A percentile compares a stretch with the other conserved stretches of the same genome.
Evolutionary conservation across 2,329 filamentous ascomycete species (phyloP).

Genomic region (Stemphylium beticola): DNA sequence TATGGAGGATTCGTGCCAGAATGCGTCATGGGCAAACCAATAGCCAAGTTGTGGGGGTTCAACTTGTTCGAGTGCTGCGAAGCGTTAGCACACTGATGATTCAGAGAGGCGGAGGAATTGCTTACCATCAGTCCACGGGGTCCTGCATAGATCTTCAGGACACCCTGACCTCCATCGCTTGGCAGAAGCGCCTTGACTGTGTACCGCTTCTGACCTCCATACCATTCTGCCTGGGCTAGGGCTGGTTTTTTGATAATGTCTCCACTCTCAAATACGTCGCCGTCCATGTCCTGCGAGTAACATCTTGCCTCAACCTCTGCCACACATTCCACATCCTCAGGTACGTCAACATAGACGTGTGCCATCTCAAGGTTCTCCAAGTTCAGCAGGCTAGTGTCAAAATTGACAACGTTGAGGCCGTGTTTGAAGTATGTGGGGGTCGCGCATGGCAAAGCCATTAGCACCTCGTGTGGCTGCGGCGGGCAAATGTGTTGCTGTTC

Average conservation of each 20-base stretch:
- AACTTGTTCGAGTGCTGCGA: slow-evolving; percentile 84
- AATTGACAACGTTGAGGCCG: slow-evolving; percentile 78
- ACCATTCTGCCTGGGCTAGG: slow-evolving; percentile 90
- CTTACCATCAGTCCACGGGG: slow-evolving; percentile 85
- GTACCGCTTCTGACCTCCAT: slow-evolving; percentile 83
- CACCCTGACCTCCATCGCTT: slow-evolving; percentile 86
- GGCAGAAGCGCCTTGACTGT: slow-evolving; percentile 92
- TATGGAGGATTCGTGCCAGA: slow-evolving; percentile 92
- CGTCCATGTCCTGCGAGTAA: slow-evolving; percentile 82
- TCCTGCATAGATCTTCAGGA: slow-evolving; percentile 90
- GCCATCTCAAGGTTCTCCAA: slow-evolving; percentile 94
- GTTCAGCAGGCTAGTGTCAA: slow-evolving; percentile 83
- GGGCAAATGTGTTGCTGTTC: slow-evolving; percentile 93
- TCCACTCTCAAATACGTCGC: slow-evolving; percentile 91
- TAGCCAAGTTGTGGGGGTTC: slow-evolving; percentile 88
- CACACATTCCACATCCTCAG: slow-evolving; percentile 86
- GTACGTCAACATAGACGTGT: slow-evolving; percentile 86
- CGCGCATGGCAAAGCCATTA: slow-evolving; percentile 84
- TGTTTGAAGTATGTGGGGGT: slow-evolving; percentile 90
- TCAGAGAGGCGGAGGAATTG: not conserved
- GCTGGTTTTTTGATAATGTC: slow-evolving; percentile 85
- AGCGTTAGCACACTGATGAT: slow-evolving; percentile 21
- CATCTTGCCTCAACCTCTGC: slow-evolving; percentile 89
- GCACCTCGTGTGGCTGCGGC: slow-evolving; percentile 80
- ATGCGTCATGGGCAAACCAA: slow-evolving; percentile 89